Base-by-base conservation (phyloP, 2,329 filamentous ascomycete genomes). In the Diaporthe vexans region DNA sequence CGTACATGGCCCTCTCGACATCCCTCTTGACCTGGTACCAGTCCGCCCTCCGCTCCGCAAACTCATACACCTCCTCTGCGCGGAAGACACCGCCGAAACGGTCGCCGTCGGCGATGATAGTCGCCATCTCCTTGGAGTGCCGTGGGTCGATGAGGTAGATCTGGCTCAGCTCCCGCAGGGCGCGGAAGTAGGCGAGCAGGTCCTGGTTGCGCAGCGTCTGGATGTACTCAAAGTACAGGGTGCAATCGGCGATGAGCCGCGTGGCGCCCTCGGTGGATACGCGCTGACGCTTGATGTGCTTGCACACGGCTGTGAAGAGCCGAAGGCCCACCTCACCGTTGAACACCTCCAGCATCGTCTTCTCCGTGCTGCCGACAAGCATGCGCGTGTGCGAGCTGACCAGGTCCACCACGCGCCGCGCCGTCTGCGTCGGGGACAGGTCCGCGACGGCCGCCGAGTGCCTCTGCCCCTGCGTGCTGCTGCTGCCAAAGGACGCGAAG, bases 331-430 rank as follows among this genome's bases (percentile, higher is more conserved):
- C 96, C 85, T 99, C 97, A 84, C 97, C 95, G 83, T 98, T 98
- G 88, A 99, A 99, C 19, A 99, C 97, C 81, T 99, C 97, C 35
- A 99, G 92, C 89, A 98, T 97, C 76, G 94, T 96, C 87, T 99
- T 99, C 82, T 99, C 97, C 1, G 96, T 98, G 81, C 94, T 97
- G 76, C 97, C 97, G 5, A 94, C 91, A 17, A 99, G 89, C 95
- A 99, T 98, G 81, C 90, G 91, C 1, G 95, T 98, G 82, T 99
- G 97, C 21, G 93, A 93, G 29, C 92, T 93, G 19, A 98, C 94
- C 54, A 98, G 91, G 56, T 95, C 92, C 35, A 98, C 94, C 67
- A 99, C 92, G 70, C 93, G 92, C 77, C 86, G 88, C 6, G 97
- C 95, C 21, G 96, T 96, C 57, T 89, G 84, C 56, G 94, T 98